A percentile compares a stretch with the other conserved stretches of the same genome.
Conservation (phyloP, 257 asterid species). For the Nicotiana noctiflora region DNA sequence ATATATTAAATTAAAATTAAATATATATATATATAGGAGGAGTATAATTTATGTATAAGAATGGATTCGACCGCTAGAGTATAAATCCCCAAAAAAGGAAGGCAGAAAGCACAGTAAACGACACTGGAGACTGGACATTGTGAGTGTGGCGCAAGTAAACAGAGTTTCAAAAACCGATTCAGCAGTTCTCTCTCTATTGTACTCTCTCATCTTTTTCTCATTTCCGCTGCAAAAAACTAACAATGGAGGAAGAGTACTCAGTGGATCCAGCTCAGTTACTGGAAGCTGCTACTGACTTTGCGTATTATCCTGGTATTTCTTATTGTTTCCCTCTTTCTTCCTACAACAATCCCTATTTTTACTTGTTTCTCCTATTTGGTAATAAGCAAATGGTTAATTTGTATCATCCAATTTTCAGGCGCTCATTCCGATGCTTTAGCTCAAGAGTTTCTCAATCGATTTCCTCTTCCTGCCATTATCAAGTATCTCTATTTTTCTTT, state of each 20-base stretch:
- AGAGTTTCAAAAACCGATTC: neutral
- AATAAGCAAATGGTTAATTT: neutral
- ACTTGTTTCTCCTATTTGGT: neutral
- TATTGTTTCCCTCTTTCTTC: too few species aligned
- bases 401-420: conserved; percentile 40
- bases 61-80: too few species aligned
- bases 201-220: neutral
- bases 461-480: conserved; percentile 76
- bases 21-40: too few species aligned
- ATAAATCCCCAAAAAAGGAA: too few species aligned
- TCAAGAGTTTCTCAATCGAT: conserved; percentile 62
- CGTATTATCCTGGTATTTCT: conserved; percentile 45
- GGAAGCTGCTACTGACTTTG: conserved; percentile 67
- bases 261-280: conserved; percentile 65
- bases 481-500: conserved; percentile 28
- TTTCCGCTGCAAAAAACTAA: too few species aligned
- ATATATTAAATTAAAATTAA: too few species aligned
- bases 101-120: neutral
- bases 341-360: neutral
- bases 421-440: conserved; percentile 60
- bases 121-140: neutral
- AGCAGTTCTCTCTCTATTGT: neutral
- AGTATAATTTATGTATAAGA: too few species aligned
- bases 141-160: neutral
- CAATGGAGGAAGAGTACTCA: conserved; percentile 75